Base-by-base conservation (phyloP, 2,329 filamentous ascomycete genomes). In the Xylaria sp. region DNA sequence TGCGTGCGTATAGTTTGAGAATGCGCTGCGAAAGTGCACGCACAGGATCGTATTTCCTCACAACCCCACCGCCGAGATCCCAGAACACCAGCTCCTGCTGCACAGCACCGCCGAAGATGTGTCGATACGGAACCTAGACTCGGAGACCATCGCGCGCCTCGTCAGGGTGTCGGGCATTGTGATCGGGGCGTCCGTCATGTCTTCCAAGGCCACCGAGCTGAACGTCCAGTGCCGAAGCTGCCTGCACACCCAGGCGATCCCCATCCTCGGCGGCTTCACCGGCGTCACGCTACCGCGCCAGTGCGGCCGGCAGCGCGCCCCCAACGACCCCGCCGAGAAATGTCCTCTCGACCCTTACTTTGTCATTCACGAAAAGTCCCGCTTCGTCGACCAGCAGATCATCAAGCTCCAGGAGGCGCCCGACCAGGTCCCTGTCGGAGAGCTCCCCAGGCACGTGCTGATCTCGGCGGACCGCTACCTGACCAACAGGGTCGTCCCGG, bases 341-440 rank as follows among this genome's bases (percentile, higher is more conserved):
- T 99, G 96, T 76, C 94, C 95, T 0, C 83, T 99, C 69, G 96
- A 99, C 76, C 96, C 96, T 17, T 99, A 97, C 82, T 97, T 96
- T 76, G 93, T 99, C 66, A 87, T 96, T 67, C 96, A 99, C 78
- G 96, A 99, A 80, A 94, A 92, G 79, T 97, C 93, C 44, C 89
- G 90, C 71, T 99, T 99, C 78, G 94, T 98, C 76, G 96, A 99
- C 77, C 96, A 99, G 81, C 96, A 99, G 80, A 93, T 99, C 68
- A 92, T 99, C 79, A 99, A 99, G 81, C 88, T 99, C 20, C 96
- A 99, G 79, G 96, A 99, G 81, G 96, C 95, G 0, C 96, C 96
- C 1, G 96, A 99, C 77, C 94, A 98, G 80, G 96, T 99, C 0
- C 96, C 96, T 0, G 96, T 99, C 1, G 96, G 96, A 83, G 96